Conservation (phyloP, 2,329 filamentous ascomycete genomes). For the Ascochyta pisi region DNA sequence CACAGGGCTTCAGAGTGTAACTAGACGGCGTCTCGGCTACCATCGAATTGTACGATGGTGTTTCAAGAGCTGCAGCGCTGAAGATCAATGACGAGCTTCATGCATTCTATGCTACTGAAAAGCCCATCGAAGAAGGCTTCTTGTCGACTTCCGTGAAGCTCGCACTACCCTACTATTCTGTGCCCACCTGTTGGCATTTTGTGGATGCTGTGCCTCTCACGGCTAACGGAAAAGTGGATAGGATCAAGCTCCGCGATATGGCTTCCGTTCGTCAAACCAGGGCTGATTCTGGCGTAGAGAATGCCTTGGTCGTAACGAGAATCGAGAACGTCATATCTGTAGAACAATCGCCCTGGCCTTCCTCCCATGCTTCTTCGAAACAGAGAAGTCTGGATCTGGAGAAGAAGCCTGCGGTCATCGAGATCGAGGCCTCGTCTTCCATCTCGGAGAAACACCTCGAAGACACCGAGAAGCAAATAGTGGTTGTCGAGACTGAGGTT, state of each 20-base stretch:
- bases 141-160: conserved; percentile 52
- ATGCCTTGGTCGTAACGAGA: neutral
- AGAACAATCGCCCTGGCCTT: neutral
- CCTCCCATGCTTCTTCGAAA: conserved; percentile 17
- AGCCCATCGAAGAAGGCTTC: conserved; percentile 30
- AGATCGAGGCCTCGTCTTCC: neutral
- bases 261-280: conserved; percentile 6
- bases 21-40: conserved; percentile 61
- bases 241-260: conserved; percentile 53
- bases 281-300: conserved; percentile 11
- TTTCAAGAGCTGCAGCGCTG: conserved; percentile 58
- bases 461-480: conserved; percentile 2
- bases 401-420: neutral
- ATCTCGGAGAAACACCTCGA: neutral
- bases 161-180: conserved; percentile 63
- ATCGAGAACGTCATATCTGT: neutral
- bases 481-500: neutral
- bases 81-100: conserved; percentile 59
- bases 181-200: conserved; percentile 57
- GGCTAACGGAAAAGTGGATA: conserved; percentile 64
- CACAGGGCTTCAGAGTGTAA: conserved; percentile 65
- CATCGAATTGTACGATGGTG: conserved; percentile 38
- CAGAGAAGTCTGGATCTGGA: neutral
- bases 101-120: conserved; percentile 58
- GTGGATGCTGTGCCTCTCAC: conserved; percentile 59